Evolutionary conservation across 352 stramenopile genomes (phyloP).

Genomic region (Phytophthora cactorum): DNA sequence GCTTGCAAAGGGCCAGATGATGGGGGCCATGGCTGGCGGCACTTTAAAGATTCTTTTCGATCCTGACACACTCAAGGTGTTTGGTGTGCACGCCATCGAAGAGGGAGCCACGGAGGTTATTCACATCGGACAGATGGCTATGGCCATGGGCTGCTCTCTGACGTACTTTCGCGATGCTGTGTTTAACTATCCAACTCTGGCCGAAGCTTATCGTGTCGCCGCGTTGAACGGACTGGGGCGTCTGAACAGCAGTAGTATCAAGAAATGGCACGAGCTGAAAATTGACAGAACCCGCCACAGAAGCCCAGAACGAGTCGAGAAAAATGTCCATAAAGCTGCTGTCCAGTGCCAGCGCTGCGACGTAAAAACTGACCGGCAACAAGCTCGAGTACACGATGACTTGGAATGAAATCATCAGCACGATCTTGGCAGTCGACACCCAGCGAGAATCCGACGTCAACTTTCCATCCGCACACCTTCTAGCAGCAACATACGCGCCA

Average conservation of each 20-base stretch:
- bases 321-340: constrained; percentile 48
- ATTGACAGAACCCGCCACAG: constrained; percentile 19
- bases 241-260: constrained; percentile 40
- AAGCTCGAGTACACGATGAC: constrained; percentile 56
- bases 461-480: neutral
- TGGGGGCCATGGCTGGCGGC: constrained; percentile 72
- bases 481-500: constrained; percentile 4
- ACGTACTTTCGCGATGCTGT: constrained; percentile 91
- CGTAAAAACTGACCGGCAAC: constrained; percentile 45
- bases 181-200: constrained; percentile 93
- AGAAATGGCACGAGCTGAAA: constrained; percentile 39
- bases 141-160: constrained; percentile 78
- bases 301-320: constrained; percentile 48
- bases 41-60: constrained; percentile 92
- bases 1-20: constrained; percentile 91
- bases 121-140: constrained; percentile 91
- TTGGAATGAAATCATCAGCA: constrained; percentile 60
- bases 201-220: constrained; percentile 90
- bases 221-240: constrained; percentile 85
- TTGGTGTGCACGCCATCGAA: constrained; percentile 89
- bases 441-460: constrained; percentile 2
- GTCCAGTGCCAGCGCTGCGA: constrained; percentile 46
- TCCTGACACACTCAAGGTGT: constrained; percentile 76
- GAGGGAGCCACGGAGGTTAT: constrained; percentile 92
- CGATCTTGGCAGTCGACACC: constrained; percentile 15